Base-by-base conservation (phyloP, 2,329 filamentous ascomycete species). In the Thielaviopsis punctulata region DNA sequence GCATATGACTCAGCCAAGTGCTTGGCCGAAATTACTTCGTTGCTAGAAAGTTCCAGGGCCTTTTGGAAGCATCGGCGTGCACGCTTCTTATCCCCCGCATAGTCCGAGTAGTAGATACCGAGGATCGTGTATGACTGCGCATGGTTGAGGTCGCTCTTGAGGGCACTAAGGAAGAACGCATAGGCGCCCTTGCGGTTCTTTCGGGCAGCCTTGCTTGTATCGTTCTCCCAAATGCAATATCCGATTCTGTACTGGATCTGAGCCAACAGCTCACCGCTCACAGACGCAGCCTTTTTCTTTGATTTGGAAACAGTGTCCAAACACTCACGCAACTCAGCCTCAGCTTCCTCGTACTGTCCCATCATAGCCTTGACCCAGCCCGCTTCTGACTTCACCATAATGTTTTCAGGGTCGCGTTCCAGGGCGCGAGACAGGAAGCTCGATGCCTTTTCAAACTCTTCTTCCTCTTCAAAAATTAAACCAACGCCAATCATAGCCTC, bases 41-140 rank as follows among this genome's bases (percentile, higher is more conserved):
- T 82, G 0, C 87, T 70, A 0, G 92, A 98, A 2, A 98, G 69
- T 64, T 98, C 92, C 48, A 98, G 85, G 0, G 92, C 92, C 63
- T 96, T 95, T 60, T 95, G 86, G 61, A 96, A 96, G 63, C 90
- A 96, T 57, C 85, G 82, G n/a, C 86, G 77, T 8, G 90, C 87
- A 61, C 93, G 75, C 60, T 82, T 84, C 65, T 81, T 87, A 64
- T 96, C 92, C 58, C 82, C 87, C 52, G 79, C 84, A 62, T 95
- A 95, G 61, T 96, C 90, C 5, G 82, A 80, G 62, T 95, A 98
- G 68, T 84, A 98, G 7, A 90, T 72, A 15, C 92, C 92, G 4
- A 98, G 76, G 57, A 81, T 88, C 0, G 89, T 95, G 64, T 96
- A 98, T 2, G 89, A 82, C 0, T 92, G 86, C 1, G 92, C 89